Conservation (phyloP, 805 yeast genomes). For the Millerozyma acaciae region DNA sequence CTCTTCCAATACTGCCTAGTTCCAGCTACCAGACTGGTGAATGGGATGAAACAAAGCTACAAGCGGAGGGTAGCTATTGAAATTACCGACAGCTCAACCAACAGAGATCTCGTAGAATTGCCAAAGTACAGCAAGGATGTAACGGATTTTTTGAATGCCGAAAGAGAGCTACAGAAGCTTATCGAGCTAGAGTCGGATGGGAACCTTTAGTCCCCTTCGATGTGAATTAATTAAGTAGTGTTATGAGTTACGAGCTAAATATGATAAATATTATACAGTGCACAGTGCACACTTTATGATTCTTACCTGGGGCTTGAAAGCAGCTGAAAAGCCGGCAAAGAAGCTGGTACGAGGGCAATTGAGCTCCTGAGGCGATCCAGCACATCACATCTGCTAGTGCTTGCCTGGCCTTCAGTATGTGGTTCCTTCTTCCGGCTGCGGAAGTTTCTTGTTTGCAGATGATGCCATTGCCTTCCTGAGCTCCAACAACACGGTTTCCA, state of each 20-base stretch:
- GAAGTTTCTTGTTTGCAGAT: constrained; percentile 73
- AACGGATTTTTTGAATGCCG: constrained; percentile 34
- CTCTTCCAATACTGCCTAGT: constrained; percentile 38
- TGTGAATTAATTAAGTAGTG: background rate
- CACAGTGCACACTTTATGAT: background rate
- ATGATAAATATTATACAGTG: background rate
- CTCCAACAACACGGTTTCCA: constrained; percentile 90
- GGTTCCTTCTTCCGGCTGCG: constrained; percentile 90
- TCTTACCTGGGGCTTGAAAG: no score
- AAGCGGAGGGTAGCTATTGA: constrained; percentile 39
- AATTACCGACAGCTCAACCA: constrained; percentile 31
- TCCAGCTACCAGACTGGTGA: constrained; percentile 15
- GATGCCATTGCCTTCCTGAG: constrained; percentile 82
- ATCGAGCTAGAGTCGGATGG: constrained; percentile 21
- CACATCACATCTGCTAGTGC: no score
- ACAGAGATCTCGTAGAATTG: constrained; percentile 21
- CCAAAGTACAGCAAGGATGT: constrained; percentile 23
- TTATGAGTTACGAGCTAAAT: constrained; percentile 1
- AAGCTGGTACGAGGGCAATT: no score
- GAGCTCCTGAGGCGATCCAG: no score
- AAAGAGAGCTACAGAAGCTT: constrained; percentile 31
- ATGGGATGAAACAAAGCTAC: constrained; percentile 22
- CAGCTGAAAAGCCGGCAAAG: no score
- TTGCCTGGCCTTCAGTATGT: no score
- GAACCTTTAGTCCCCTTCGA: constrained; percentile 1